Evolutionary conservation across 345 rosid genomes (phyloP), one percentile per base, ranked within the genome.

Genomic region (Laguncularia racemosa): DNA sequence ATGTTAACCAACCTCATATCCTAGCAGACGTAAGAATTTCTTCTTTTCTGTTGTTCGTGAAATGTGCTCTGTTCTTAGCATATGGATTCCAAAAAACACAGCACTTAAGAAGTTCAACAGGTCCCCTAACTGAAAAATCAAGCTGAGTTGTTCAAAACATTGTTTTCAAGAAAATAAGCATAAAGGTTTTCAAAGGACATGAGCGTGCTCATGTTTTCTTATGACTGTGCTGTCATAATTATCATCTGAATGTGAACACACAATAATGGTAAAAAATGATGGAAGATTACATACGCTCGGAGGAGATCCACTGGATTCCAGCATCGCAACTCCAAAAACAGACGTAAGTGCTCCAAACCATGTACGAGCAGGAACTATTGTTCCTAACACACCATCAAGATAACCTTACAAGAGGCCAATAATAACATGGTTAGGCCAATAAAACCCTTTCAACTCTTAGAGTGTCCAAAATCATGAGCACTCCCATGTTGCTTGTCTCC

Each of bases 351-450:
- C 80, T 53, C 89, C 84, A 79, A 77, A 73, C 85, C 89, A 85
- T 8, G 84, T 77, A n/a, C 61, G 67, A 8, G 81, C 67, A 62
- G 84, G 87, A 66, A 81, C 54, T 52, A 76, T 60, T 45, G 89
- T 76, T 70, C 93, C 93, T 56, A 85, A 64, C 84, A 85, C 73
- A 59, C 87, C 83, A 69, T 81, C 86, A 49, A 85, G 81, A 83
- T 73, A 19, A 85, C 79, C 87, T 85, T 71, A 57, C 55, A 60
- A 54, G 20, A 55, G 16, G 10, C 60, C 51, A 14, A 61, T 10
- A 33, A 33, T 33, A 9, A 33, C 40, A 7, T 33, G 7, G 9
- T 33, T 33, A 33, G 40, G n/a, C n/a, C n/a, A n/a, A n/a, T n/a
- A n/a, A n/a, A n/a, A n/a, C n/a, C n/a, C n/a, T n/a, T n/a, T n/a